Conservation (phyloP, 768 basidiomycete species). For the Mycena amicta region DNA sequence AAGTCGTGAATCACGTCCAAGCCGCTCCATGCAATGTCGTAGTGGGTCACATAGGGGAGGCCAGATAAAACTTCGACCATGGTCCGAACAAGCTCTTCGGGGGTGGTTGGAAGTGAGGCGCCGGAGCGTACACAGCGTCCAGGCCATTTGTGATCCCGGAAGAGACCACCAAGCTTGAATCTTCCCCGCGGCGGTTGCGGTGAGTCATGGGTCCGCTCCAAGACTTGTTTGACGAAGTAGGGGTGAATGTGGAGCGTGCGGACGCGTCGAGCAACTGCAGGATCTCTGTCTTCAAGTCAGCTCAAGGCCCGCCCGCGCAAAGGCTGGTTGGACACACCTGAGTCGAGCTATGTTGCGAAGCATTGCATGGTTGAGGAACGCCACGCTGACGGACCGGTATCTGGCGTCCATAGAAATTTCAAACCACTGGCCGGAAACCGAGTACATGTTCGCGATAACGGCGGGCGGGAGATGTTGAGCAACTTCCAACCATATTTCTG, state of each 20-base stretch:
- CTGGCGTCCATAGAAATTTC: conserved; percentile 44
- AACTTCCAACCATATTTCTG: conserved; percentile 41
- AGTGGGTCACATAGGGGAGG: conserved; percentile 49
- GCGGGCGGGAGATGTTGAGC: conserved; percentile 37
- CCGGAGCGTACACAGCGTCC: conserved; percentile 30
- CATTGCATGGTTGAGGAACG: conserved; percentile 49
- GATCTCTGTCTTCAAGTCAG: conserved; percentile 39
- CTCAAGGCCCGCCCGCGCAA: background rate
- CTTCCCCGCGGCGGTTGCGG: conserved; percentile 14
- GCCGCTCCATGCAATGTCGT: conserved; percentile 53
- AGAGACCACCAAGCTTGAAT: conserved; percentile 35
- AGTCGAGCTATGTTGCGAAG: conserved; percentile 25
- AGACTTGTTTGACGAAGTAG: conserved; percentile 46
- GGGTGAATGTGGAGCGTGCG: conserved; percentile 52
- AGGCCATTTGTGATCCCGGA: conserved; percentile 37
- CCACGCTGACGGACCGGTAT: conserved; percentile 52
- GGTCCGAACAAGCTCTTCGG: conserved; percentile 41
- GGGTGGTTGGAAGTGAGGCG: conserved; percentile 33
- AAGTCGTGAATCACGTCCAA: conserved; percentile 33
- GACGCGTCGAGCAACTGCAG: conserved; percentile 49
- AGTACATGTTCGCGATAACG: conserved; percentile 35
- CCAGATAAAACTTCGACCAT: conserved; percentile 46
- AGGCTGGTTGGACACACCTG: conserved; percentile 35
- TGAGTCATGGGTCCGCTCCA: conserved; percentile 28
- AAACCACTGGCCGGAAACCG: conserved; percentile 39